A percentile compares a stretch with the other conserved stretches of the same genome.
These are phyloP conservation scores for Fraxinus anomala DNA, from an alignment of 257 asterid genomes.

Conservation along the genomic window DNA sequence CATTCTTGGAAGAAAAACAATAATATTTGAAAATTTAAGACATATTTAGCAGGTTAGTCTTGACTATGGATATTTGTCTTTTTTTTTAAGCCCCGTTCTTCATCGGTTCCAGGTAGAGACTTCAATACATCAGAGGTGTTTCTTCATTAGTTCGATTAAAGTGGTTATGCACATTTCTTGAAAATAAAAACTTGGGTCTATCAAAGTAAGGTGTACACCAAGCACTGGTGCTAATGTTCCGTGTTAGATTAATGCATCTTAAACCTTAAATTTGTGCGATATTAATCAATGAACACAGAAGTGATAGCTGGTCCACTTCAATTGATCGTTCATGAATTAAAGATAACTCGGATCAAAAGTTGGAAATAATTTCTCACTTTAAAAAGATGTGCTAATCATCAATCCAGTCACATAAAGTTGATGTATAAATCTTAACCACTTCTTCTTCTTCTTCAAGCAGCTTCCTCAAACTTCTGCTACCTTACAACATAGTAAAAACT, in stretches of 20 bases:
- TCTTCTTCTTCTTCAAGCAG: not conserved
- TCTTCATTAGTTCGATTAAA: not conserved
- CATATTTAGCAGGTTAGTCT: no score
- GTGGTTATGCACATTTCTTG: not conserved
- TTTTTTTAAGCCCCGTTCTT: no score
- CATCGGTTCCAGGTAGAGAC: no score
- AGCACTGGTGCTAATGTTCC: no score
- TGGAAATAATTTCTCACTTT: not conserved
- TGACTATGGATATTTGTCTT: no score
- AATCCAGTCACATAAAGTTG: slow-evolving; percentile 4
- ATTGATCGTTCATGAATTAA: not conserved
- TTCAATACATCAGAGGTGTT: not conserved
- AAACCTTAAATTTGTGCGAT: not conserved
- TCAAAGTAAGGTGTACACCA: not conserved
- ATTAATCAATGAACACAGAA: not conserved
- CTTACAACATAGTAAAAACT: not conserved
- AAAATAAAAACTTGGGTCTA: not conserved
- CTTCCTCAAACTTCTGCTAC: not conserved
- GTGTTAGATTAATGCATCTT: not conserved
- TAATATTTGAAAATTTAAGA: no score
- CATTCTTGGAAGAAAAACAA: not conserved
- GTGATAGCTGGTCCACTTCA: not conserved
- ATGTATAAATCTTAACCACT: not conserved
- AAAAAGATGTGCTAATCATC: not conserved
- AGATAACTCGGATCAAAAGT: not conserved